Evolutionary conservation across 2,329 filamentous ascomycete species (phyloP).

Genomic region (Neofusicoccum kwambonambiense): DNA sequence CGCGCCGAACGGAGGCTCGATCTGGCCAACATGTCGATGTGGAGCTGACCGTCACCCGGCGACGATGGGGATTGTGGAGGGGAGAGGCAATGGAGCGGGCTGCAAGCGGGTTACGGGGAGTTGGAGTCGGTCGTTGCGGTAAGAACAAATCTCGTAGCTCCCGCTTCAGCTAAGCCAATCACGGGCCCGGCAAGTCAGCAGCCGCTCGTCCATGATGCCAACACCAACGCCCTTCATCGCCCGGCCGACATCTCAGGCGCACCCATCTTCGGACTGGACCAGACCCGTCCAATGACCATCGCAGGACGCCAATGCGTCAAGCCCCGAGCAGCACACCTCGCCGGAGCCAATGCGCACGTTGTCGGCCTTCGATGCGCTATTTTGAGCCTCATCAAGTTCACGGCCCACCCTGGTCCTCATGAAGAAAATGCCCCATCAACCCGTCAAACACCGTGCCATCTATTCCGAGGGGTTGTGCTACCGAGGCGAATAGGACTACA

Average conservation of each 20-base stretch:
- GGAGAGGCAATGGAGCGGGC: slow-evolving; percentile 27
- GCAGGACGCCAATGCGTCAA: background rate
- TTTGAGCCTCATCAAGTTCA: slow-evolving; percentile 9
- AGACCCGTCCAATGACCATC: background rate
- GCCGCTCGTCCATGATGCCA: slow-evolving; percentile 1
- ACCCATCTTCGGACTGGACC: background rate
- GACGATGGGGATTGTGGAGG: slow-evolving; percentile 34
- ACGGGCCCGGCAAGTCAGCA: background rate
- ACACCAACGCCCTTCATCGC: background rate
- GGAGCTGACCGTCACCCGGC: slow-evolving; percentile 38
- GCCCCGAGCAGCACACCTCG: background rate
- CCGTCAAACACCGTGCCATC: background rate
- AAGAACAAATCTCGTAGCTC: slow-evolving; percentile 16
- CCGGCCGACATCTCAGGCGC: background rate
- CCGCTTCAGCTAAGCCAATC: slow-evolving; percentile 14
- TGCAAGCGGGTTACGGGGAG: slow-evolving; percentile 17
- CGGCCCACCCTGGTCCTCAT: background rate
- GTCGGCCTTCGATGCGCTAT: background rate
- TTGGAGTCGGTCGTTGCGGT: slow-evolving; percentile 14
- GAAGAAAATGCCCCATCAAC: background rate
- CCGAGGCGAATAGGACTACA: too few relatives aligned
- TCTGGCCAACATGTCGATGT: slow-evolving; percentile 82
- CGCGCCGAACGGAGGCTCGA: slow-evolving; percentile 86
- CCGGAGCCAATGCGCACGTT: background rate
- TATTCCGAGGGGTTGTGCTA: too few relatives aligned